Percentiles rank a stretch among this genome's conserved stretches.
phyloP scores from a whole-genome alignment of 352 stramenopile species.

The Phytophthora ramorum region DNA sequence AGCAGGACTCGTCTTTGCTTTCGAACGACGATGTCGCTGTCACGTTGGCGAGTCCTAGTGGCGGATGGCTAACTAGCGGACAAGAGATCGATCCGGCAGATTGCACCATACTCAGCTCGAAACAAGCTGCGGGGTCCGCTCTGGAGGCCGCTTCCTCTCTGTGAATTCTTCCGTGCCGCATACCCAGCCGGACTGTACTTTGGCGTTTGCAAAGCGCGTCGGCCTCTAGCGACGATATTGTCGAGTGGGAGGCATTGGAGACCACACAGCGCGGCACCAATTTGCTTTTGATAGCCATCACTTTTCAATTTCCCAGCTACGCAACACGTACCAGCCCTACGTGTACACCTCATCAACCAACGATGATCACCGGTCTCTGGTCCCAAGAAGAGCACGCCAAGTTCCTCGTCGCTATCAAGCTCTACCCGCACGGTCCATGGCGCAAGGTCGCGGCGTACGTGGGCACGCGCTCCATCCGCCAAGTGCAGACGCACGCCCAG shows the following conservation, averaged over 20 bases:
- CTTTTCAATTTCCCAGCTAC: slow-evolving; percentile 27
- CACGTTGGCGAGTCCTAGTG: slow-evolving; percentile 18
- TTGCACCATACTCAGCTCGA: slow-evolving; percentile 32
- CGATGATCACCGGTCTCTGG: slow-evolving; percentile 50
- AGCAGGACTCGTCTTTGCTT: slow-evolving; percentile 2
- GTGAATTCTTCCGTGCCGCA: slow-evolving; percentile 30
- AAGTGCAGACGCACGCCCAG: slow-evolving; percentile 71
- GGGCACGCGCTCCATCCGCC: slow-evolving; percentile 59
- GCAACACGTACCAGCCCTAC: slow-evolving; percentile 34
- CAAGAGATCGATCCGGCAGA: slow-evolving; percentile 19
- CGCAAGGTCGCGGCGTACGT: slow-evolving; percentile 53
- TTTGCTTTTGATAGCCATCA: slow-evolving; percentile 8
- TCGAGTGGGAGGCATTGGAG: slow-evolving; percentile 24
- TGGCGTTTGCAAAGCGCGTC: slow-evolving; percentile 5
- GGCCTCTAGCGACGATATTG: slow-evolving; percentile 28
- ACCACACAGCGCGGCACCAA: slow-evolving; percentile 10
- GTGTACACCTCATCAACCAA: slow-evolving; percentile 19
- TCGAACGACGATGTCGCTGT: slow-evolving; percentile 13
- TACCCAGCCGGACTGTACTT: slow-evolving; percentile 19
- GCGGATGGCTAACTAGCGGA: slow-evolving; percentile 19
- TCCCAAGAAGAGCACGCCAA: slow-evolving; percentile 67
- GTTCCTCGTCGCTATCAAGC: slow-evolving; percentile 60
- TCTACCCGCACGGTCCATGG: slow-evolving; percentile 65
- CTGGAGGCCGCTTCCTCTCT: slow-evolving; percentile 18
- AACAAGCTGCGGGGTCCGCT: neutral